Conservation (phyloP, 2,329 filamentous ascomycete genomes). For the Allantophomopsis lycopodina region DNA sequence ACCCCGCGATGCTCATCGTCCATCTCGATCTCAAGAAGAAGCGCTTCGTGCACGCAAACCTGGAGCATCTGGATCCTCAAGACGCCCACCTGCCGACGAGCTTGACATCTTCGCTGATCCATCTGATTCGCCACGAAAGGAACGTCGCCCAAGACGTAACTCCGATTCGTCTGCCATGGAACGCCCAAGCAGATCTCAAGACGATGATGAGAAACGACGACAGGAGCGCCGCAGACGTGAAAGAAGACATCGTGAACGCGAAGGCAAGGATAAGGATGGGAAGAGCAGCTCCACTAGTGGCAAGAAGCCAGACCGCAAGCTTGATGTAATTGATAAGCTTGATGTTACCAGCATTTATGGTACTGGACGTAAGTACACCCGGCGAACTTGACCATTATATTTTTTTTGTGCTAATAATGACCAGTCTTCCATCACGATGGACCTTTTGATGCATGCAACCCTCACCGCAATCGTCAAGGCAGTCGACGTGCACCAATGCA, state of each 20-base stretch:
- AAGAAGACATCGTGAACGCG: constrained; percentile 21
- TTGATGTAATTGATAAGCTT: constrained; percentile 93
- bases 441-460: constrained; percentile 92
- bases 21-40: constrained; percentile 53
- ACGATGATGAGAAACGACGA: constrained; percentile 45
- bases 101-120: constrained; percentile 20
- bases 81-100: constrained; percentile 8
- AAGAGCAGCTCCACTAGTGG: constrained; percentile 3
- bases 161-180: constrained; percentile 66
- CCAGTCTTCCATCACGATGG: constrained; percentile 95
- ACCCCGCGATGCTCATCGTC: constrained; percentile 36
- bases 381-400: not conserved
- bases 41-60: constrained; percentile 36
- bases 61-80: constrained; percentile 22
- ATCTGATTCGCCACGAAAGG: constrained; percentile 21
- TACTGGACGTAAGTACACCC: constrained; percentile 57
- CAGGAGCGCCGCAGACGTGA: constrained; percentile 37
- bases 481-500: constrained; percentile 84
- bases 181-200: constrained; percentile 34
- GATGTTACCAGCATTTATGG: constrained; percentile 96
- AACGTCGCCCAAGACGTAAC: constrained; percentile 52
- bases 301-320: constrained; percentile 22
- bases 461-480: constrained; percentile 79
- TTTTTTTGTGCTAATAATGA: not conserved
- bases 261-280: constrained; percentile 24